A percentile compares a stretch with the other conserved stretches of the same genome.
Evolutionary conservation across 148 eudicot species (phyloP).

Genomic region (Camellia japonica): DNA sequence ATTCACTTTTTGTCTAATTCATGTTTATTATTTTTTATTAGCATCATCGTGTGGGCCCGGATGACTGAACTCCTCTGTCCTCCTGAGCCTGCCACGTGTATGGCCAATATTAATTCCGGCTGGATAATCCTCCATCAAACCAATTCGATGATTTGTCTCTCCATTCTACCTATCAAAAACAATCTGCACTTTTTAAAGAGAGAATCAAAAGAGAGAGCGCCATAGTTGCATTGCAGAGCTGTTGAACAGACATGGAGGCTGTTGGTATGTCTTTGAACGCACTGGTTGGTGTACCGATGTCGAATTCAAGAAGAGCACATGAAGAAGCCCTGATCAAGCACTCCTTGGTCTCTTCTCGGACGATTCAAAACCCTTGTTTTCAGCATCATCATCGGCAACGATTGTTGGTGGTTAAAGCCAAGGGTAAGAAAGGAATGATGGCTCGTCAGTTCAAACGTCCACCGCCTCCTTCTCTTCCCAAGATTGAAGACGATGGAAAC

Average conservation of each 20-base stretch:
- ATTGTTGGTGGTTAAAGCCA: slow-evolving; percentile 64
- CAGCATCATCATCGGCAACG: slow-evolving; percentile 14
- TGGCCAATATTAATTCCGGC: not conserved
- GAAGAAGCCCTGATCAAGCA: slow-evolving; percentile 43
- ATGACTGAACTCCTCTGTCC: not conserved
- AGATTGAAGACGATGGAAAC: slow-evolving; percentile 91
- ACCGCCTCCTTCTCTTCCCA: slow-evolving; percentile 65
- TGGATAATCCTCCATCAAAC: slow-evolving; percentile 32
- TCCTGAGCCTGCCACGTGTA: slow-evolving; percentile 27
- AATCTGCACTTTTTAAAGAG: not conserved
- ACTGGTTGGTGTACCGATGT: slow-evolving; percentile 49
- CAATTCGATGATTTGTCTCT: slow-evolving; percentile 26
- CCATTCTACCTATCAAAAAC: slow-evolving; percentile 17
- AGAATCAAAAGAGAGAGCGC: slow-evolving; percentile 1
- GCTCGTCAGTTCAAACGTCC: slow-evolving; percentile 58
- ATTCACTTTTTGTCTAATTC: no score
- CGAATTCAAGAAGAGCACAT: slow-evolving; percentile 31
- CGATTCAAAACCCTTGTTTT: not conserved
- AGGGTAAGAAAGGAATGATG: slow-evolving; percentile 68
- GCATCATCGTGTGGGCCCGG: not conserved
- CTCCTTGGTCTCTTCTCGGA: slow-evolving; percentile 31
- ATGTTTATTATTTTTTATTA: not conserved
- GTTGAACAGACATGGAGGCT: slow-evolving; percentile 40
- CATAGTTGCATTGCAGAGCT: no score
- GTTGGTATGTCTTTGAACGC: slow-evolving; percentile 64